Evolutionary conservation across 345 rosid genomes (phyloP).

Genomic region (Ceriops tagal): DNA sequence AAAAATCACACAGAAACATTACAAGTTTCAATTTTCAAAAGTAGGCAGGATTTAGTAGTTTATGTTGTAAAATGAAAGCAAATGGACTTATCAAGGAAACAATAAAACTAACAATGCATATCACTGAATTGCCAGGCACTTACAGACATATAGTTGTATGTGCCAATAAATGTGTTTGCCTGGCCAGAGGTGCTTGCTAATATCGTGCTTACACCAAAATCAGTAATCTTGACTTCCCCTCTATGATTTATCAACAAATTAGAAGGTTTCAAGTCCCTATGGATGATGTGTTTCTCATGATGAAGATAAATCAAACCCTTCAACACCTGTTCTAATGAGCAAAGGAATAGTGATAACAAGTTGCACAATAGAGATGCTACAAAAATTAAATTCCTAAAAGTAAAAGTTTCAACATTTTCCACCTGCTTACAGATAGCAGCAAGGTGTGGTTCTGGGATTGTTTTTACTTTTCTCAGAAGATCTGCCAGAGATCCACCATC

Average conservation of each 20-base stretch:
- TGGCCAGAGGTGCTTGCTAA: slow-evolving; percentile 74
- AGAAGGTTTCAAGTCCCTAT: slow-evolving; percentile 83
- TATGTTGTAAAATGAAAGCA: background rate
- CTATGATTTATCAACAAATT: slow-evolving; percentile 84
- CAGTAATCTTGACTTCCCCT: slow-evolving; percentile 95
- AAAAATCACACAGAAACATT: background rate
- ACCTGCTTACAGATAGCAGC: slow-evolving; percentile 89
- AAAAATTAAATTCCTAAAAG: background rate
- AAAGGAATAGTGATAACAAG: slow-evolving; percentile 8
- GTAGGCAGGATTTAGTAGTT: background rate
- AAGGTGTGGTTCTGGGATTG: slow-evolving; percentile 67
- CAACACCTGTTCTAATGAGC: slow-evolving; percentile 53
- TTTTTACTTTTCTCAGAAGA: slow-evolving; percentile 59
- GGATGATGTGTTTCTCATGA: slow-evolving; percentile 78
- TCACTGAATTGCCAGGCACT: slow-evolving; percentile 26
- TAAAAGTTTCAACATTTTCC: slow-evolving; percentile 3
- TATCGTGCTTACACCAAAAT: slow-evolving; percentile 90
- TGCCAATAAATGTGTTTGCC: slow-evolving; percentile 82
- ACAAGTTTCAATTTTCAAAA: background rate
- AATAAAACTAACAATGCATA: background rate
- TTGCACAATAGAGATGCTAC: background rate
- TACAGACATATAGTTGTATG: slow-evolving; percentile 87
- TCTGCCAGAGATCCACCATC: slow-evolving; percentile 90
- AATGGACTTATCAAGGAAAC: background rate
- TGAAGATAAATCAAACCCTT: slow-evolving; percentile 78